Percentiles rank a stretch among this genome's conserved stretches.
Conservation (phyloP, 371 early-diverging fungal species). For the Saksenaea oblongispora region DNA sequence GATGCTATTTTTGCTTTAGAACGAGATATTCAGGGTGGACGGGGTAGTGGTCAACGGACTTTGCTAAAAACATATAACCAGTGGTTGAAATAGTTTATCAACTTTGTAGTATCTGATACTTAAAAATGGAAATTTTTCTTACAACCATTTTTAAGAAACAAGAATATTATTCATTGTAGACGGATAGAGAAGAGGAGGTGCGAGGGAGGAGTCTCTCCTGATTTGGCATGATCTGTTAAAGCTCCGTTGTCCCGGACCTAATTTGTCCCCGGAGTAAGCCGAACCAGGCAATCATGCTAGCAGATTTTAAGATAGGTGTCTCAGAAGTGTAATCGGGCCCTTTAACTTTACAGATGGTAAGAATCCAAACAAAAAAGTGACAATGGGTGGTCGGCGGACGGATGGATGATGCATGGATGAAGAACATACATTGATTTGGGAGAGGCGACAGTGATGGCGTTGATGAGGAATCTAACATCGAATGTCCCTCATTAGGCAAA, state of each 20-base stretch:
- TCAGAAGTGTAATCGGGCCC: neutral
- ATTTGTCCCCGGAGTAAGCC: neutral
- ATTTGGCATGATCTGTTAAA: no score
- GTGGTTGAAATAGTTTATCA: slow-evolving; percentile 34
- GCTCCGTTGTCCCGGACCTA: neutral
- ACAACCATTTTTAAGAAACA: no score
- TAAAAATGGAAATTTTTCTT: no score
- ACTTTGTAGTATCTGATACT: no score
- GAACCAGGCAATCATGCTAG: neutral
- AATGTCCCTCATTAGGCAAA: slow-evolving; percentile 53
- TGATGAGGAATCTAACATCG: neutral
- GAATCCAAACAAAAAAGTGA: neutral
- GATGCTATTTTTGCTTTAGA: slow-evolving; percentile 77
- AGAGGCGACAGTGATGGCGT: neutral
- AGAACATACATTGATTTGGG: neutral
- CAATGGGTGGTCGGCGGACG: neutral
- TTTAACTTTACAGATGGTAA: slow-evolving; percentile 6
- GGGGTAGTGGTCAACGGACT: slow-evolving; percentile 54
- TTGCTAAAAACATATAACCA: slow-evolving; percentile 64
- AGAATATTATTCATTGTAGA: no score
- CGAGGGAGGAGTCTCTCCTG: no score
- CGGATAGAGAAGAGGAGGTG: no score
- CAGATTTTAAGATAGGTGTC: neutral
- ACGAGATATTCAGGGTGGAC: slow-evolving; percentile 64
- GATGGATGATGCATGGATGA: slow-evolving; percentile 1